Base-by-base conservation (phyloP, 768 basidiomycete species). In the Epithele typhae region DNA sequence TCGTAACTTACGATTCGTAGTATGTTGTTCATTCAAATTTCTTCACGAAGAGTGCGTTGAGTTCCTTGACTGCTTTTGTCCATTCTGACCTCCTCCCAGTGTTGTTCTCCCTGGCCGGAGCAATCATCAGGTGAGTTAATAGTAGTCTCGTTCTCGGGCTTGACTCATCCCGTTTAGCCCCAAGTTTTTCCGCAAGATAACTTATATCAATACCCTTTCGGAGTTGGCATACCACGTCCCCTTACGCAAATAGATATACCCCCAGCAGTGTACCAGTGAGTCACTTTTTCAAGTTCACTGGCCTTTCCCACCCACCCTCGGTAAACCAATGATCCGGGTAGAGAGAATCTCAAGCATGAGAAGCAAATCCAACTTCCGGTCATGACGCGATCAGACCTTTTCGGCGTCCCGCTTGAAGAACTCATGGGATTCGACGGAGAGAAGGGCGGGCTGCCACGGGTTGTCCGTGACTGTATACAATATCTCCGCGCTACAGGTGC, bases 191-290 rank as follows among this genome's bases (percentile, higher is more conserved):
- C 81, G 82, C 57, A 93, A 93, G 69, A 72, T 93, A 54, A 66
- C 72, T 22, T 92, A 93, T 61, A 74, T 87, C 45, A 67, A 77
- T 45, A 90, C 89, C 0, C 73, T 93, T 12, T 89, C 88, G 19
- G 82, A 84, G 25, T 75, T 93, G 36, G 89, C 90, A 6, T 70
- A 70, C 43, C 71, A 84, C 59, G 79, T 92, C 91, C 91, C 3
- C 61, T 93, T n/a, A 87, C 86, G 0, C 90, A 92, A 59, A 90
- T 93, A 30, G 86, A 92, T 61, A 82, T 93, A 34, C 80, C 87
- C 19, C 84, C 89, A 14, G 79, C 83, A 2, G 87, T 89, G 10
- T 91, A 92, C 61, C 78, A 82, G 90, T 92, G 56, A 40, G 85
- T 72, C 21, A 27, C 18, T 22, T 45, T 32, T 9, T 9, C 30